A percentile compares a stretch with the other conserved stretches of the same genome.
Evolutionary conservation across 2,329 filamentous ascomycete genomes (phyloP).

Genomic region (Capronia epimyces): DNA sequence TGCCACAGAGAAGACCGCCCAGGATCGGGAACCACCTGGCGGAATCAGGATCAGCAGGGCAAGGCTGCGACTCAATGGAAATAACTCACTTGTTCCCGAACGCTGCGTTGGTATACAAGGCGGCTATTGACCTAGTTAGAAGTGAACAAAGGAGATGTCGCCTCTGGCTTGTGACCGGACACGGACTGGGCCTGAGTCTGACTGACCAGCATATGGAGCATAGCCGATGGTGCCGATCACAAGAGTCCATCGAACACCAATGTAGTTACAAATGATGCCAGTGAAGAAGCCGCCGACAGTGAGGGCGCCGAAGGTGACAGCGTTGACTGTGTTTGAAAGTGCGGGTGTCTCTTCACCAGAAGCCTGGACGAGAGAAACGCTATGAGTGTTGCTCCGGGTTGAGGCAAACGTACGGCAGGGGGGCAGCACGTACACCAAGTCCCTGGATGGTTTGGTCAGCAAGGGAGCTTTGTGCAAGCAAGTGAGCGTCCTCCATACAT

Average conservation of each 20-base stretch:
- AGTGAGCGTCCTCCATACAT: background rate
- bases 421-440: constrained; percentile 1
- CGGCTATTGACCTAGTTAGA: background rate
- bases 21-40: background rate
- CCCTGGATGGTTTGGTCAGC: background rate
- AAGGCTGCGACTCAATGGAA: background rate
- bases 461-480: too few relatives aligned
- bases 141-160: too few relatives aligned
- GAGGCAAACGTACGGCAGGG: too few relatives aligned
- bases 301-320: background rate
- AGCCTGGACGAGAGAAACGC: background rate
- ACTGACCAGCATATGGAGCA: background rate
- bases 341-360: background rate
- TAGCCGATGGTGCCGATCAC: background rate
- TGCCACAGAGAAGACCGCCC: background rate
- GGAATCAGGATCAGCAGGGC: background rate
- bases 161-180: too few relatives aligned
- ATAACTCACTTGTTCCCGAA: background rate
- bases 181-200: too few relatives aligned
- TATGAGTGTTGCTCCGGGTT: too few relatives aligned
- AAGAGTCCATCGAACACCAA: background rate
- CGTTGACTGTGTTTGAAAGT: background rate
- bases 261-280: background rate
- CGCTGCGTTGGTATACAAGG: background rate
- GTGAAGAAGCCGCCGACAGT: background rate